phyloP scores from a whole-genome alignment of 2,329 filamentous ascomycete species.

The Leptographium galeiforme region DNA sequence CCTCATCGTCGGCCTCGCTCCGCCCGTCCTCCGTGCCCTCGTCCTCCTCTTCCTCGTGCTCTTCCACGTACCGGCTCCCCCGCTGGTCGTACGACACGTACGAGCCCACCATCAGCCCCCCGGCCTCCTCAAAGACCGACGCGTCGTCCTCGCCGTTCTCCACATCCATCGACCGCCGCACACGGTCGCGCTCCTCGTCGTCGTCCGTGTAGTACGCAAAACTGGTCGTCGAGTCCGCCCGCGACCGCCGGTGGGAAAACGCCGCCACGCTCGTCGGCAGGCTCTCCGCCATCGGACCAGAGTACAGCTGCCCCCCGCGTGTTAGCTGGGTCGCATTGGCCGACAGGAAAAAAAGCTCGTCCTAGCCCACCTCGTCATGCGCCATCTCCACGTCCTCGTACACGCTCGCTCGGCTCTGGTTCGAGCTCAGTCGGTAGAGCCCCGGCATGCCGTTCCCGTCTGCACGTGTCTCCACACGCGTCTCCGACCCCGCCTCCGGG shows the following conservation, averaged over 20 bases:
- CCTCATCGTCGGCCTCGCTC: neutral
- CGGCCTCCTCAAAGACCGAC: slow-evolving; percentile 17
- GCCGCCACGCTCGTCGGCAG: slow-evolving; percentile 89
- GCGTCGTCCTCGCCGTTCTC: neutral
- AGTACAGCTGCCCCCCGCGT: slow-evolving; percentile 49
- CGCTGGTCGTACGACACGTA: neutral
- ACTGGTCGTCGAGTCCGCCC: slow-evolving; percentile 74
- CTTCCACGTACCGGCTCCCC: neutral
- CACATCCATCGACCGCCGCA: neutral
- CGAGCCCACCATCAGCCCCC: slow-evolving; percentile 5
- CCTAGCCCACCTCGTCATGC: slow-evolving; percentile 62
- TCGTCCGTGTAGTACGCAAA: slow-evolving; percentile 81
- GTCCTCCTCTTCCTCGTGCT: neutral
- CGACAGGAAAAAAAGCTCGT: no score
- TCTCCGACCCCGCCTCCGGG: neutral
- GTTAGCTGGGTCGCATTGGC: neutral
- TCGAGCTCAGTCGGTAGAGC: slow-evolving; percentile 54
- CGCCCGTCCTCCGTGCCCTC: neutral
- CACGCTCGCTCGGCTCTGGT: slow-evolving; percentile 64
- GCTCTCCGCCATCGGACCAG: slow-evolving; percentile 87
- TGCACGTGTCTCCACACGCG: neutral
- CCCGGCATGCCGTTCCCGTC: neutral
- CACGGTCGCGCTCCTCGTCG: slow-evolving; percentile 30
- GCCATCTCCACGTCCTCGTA: slow-evolving; percentile 98
- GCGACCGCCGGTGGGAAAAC: slow-evolving; percentile 69